Evolutionary conservation across 2,329 filamentous ascomycete species (phyloP).

Genomic region (Alternaria sp.): DNA sequence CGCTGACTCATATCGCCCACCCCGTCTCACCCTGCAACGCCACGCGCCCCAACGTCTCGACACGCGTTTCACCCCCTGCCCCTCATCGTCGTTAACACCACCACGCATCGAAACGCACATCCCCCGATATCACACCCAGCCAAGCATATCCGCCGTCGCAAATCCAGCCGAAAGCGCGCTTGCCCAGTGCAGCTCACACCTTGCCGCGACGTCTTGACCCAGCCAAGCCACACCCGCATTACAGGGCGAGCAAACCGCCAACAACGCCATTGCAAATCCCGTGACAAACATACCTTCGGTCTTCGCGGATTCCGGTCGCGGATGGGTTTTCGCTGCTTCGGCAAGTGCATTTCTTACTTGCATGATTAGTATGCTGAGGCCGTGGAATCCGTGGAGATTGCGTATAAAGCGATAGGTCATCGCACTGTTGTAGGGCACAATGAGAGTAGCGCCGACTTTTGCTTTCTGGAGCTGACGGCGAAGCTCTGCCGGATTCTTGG

Average conservation of each 20-base stretch:
- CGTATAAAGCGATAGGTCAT: constrained; percentile 5
- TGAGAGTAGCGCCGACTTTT: constrained; percentile 19
- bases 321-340: background rate
- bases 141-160: background rate
- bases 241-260: background rate
- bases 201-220: constrained; percentile 2
- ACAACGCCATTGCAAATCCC: background rate
- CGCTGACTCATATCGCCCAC: background rate
- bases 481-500: constrained; percentile 30
- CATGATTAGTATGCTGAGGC: background rate
- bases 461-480: constrained; percentile 16
- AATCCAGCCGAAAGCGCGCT: background rate
- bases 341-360: background rate
- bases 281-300: background rate
- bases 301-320: background rate
- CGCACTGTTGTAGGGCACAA: background rate
- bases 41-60: background rate
- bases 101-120: constrained; percentile 1
- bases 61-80: constrained; percentile 2
- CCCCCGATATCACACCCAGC: background rate
- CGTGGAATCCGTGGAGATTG: background rate
- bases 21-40: constrained; percentile 7
- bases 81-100: background rate
- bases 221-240: constrained; percentile 5
- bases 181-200: background rate